Evolutionary conservation across 2,329 filamentous ascomycete genomes (phyloP).

Genomic region (Pyricularia grisea): DNA sequence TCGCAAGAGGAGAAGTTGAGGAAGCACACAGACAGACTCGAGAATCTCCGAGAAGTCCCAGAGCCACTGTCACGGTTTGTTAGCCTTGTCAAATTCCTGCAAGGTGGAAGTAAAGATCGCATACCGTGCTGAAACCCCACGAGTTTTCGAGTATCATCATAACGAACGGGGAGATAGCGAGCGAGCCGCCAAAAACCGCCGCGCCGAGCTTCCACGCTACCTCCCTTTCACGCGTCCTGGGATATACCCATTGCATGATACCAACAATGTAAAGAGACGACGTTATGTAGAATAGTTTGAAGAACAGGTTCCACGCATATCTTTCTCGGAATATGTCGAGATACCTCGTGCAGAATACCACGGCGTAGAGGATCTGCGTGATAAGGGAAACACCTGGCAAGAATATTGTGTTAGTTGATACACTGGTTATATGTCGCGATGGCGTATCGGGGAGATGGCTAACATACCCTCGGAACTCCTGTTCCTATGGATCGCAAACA

Average conservation of each 20-base stretch:
- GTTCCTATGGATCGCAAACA: conserved; percentile 84
- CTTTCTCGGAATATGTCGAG: conserved; percentile 63
- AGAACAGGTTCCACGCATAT: conserved; percentile 60
- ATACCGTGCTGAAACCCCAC: conserved; percentile 43
- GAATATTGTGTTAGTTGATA: neutral
- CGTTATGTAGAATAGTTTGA: conserved; percentile 83
- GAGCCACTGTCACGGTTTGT: conserved; percentile 45
- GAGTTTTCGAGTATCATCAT: conserved; percentile 54
- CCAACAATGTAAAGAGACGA: conserved; percentile 80
- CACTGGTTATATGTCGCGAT: neutral
- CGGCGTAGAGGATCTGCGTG: conserved; percentile 77
- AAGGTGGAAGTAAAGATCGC: conserved; percentile 12
- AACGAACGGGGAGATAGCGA: conserved; percentile 61
- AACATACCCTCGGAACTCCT: conserved; percentile 69
- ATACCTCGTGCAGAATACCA: conserved; percentile 82
- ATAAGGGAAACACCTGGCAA: conserved; percentile 73
- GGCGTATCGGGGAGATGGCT: neutral
- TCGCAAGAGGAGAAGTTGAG: conserved; percentile 81
- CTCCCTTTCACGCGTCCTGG: conserved; percentile 82
- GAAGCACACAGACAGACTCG: conserved; percentile 83
- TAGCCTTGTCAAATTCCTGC: neutral
- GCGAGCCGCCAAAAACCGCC: conserved; percentile 54
- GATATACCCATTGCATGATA: conserved; percentile 78
- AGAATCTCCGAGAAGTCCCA: conserved; percentile 89
- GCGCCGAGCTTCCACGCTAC: conserved; percentile 87